These are phyloP conservation scores for Diaporthe citriasiana DNA, from an alignment of 2,329 filamentous ascomycete species.

Conservation along the genomic window DNA sequence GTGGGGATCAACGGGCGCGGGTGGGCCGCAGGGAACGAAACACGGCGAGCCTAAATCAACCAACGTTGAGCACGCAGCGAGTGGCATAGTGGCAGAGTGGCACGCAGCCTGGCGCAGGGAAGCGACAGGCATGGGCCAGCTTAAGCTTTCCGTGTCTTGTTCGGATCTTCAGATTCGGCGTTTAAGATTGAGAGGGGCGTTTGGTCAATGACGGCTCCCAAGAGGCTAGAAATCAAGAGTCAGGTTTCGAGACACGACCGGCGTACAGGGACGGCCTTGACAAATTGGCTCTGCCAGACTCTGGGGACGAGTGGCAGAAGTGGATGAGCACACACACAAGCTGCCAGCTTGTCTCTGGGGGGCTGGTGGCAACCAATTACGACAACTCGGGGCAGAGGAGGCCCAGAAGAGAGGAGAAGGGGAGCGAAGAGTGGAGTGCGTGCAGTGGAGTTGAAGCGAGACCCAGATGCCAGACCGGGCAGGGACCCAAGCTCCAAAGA, in stretches of 20 bases:
- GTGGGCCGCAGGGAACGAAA: slow-evolving; percentile 30
- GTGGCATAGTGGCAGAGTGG: neutral
- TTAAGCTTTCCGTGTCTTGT: slow-evolving; percentile 25
- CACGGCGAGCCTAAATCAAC: slow-evolving; percentile 26
- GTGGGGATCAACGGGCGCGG: slow-evolving; percentile 25
- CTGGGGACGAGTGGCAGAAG: no score
- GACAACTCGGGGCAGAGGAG: slow-evolving; percentile 2
- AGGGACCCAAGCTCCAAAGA: neutral
- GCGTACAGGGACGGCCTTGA: slow-evolving; percentile 23
- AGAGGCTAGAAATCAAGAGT: slow-evolving; percentile 14
- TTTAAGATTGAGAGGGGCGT: slow-evolving; percentile 26
- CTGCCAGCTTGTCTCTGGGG: slow-evolving; percentile 14
- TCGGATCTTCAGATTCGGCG: slow-evolving; percentile 28
- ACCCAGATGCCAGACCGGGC: neutral
- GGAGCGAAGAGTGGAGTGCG: neutral
- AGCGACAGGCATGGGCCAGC: neutral
- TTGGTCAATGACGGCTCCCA: slow-evolving; percentile 14
- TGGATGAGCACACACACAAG: neutral
- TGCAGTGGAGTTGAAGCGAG: slow-evolving; percentile 15
- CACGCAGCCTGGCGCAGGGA: neutral
- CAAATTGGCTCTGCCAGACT: neutral
- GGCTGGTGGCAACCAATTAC: slow-evolving; percentile 14
- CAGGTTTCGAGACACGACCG: slow-evolving; percentile 1
- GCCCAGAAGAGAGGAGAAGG: slow-evolving; percentile 8
- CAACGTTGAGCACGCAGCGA: slow-evolving; percentile 1